These are phyloP conservation scores for Fraxinus excelsior DNA, from an alignment of 257 asterid genomes.

Conservation along the genomic window DNA sequence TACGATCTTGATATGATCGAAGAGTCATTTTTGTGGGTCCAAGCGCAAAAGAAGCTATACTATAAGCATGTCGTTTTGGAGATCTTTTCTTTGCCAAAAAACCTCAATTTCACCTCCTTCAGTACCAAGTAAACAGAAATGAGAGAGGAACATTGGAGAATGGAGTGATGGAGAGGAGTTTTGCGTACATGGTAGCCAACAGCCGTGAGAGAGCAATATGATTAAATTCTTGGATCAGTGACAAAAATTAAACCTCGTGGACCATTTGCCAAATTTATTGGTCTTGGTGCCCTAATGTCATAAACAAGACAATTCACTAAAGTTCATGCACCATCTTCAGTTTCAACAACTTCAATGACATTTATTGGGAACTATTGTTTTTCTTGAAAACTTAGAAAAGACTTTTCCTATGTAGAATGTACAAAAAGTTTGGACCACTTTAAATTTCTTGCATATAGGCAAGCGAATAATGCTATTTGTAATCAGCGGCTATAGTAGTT, in stretches of 20 bases:
- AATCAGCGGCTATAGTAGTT: too few relatives aligned
- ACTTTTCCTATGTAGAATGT: background rate
- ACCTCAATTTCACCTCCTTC: background rate
- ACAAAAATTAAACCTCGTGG: conserved; percentile 11
- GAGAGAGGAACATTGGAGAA: background rate
- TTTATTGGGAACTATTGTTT: background rate
- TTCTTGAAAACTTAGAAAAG: background rate
- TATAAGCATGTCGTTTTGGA: too few relatives aligned
- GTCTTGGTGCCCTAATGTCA: background rate
- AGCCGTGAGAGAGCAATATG: conserved; percentile 12
- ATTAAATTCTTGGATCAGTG: conserved; percentile 31
- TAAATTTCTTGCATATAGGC: background rate
- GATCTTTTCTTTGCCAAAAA: too few relatives aligned
- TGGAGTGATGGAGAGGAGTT: too few relatives aligned
- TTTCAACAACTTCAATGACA: background rate
- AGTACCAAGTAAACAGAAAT: background rate
- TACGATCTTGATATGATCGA: background rate
- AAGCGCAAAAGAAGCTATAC: too few relatives aligned
- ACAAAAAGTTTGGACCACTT: background rate
- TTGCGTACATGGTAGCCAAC: too few relatives aligned
- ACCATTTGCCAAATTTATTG: conserved; percentile 17
- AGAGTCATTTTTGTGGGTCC: background rate
- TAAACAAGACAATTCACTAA: background rate
- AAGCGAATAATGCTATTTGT: background rate
- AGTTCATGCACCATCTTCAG: background rate